Percentiles rank a stretch among this genome's conserved stretches.
These are phyloP conservation scores for Caryopteris hybrid DNA, from an alignment of 305 asterid genomes.

Conservation along the genomic window DNA sequence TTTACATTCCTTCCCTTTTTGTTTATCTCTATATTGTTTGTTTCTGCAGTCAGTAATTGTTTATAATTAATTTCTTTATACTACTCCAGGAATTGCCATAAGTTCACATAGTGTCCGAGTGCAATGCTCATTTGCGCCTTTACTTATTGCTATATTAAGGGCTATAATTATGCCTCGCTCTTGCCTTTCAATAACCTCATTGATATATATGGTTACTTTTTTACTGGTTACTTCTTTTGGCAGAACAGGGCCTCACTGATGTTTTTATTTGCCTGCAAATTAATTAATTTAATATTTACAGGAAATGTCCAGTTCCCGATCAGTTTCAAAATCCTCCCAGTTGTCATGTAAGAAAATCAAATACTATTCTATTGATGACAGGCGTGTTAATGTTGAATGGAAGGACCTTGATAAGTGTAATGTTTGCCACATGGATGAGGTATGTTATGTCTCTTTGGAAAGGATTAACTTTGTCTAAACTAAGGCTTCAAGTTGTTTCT, in stretches of 20 bases:
- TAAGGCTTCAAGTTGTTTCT: constrained; percentile 19
- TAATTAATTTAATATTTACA: constrained; percentile 29
- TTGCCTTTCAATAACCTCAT: constrained; percentile 7
- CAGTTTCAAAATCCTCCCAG: constrained; percentile 46
- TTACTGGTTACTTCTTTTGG: constrained; percentile 10
- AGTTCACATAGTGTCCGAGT: not conserved
- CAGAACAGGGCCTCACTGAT: constrained; percentile 4
- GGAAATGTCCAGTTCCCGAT: constrained; percentile 64
- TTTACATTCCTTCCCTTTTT: not conserved
- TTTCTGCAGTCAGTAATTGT: not conserved
- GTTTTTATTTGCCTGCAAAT: constrained; percentile 24
- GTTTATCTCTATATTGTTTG: not conserved
- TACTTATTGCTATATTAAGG: constrained; percentile 3
- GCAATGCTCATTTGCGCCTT: constrained; percentile 7
- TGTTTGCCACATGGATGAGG: constrained; percentile 99
- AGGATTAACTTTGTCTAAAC: constrained; percentile 8
- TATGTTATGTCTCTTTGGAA: constrained; percentile 25
- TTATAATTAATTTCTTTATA: not conserved
- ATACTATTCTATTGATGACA: constrained; percentile 54
- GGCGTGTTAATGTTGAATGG: constrained; percentile 92
- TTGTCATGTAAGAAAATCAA: constrained; percentile 46
- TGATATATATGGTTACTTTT: constrained; percentile 4
- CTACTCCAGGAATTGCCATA: not conserved
- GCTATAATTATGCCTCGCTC: not conserved
- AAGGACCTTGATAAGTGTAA: constrained; percentile 98